Conservation (phyloP, 257 asterid genomes). For the Mitragyna speciosa region DNA sequence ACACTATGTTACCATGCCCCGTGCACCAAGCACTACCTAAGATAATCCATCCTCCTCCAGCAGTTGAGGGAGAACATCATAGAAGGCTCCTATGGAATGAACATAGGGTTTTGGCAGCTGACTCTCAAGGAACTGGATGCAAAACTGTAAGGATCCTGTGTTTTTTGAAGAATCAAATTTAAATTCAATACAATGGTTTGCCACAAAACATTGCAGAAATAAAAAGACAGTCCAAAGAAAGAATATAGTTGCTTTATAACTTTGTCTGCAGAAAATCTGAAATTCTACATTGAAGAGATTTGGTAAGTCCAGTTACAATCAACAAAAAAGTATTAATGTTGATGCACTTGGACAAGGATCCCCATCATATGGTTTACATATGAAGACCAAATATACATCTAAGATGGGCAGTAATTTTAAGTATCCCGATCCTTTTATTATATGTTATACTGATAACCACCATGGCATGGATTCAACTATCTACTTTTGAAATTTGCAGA, state of each 20-base stretch:
- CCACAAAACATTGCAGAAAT: neutral
- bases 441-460: no score
- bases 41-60: neutral
- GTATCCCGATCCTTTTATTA: no score
- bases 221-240: neutral
- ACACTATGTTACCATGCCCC: constrained; percentile 81
- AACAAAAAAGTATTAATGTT: no score
- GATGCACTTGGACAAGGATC: no score
- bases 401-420: no score
- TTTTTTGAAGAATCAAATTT: neutral
- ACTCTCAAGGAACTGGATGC: constrained; percentile 41
- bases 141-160: constrained; percentile 27
- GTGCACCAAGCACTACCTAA: neutral
- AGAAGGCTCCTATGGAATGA: constrained; percentile 63
- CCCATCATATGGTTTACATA: no score
- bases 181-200: neutral
- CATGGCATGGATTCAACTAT: no score
- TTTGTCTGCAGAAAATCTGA: neutral
- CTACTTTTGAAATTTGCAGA: neutral
- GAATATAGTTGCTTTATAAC: neutral
- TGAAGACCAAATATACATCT: no score
- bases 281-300: no score
- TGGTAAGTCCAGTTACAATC: no score
- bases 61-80: constrained; percentile 29
- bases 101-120: constrained; percentile 49